phyloP scores from a whole-genome alignment of 495 filamentous ascomycete species.

The Hyaloscypha bicolor region DNA sequence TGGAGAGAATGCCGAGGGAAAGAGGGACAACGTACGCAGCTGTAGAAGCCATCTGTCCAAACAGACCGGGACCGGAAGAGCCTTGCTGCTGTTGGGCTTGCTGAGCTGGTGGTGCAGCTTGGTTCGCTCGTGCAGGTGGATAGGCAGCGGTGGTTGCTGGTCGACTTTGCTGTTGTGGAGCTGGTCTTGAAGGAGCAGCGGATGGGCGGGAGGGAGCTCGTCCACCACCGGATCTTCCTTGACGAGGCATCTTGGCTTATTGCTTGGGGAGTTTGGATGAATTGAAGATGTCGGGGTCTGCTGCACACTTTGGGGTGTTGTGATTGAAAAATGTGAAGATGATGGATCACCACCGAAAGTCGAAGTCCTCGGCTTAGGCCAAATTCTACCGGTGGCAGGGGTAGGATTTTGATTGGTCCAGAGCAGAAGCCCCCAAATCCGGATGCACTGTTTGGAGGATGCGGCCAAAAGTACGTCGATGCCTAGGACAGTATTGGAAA shows the following conservation, averaged over 20 bases:
- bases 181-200: slow-evolving; percentile 60
- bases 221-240: slow-evolving; percentile 63
- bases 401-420: slow-evolving; percentile 8
- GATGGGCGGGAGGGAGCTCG: slow-evolving; percentile 70
- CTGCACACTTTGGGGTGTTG: background rate
- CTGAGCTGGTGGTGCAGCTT: slow-evolving; percentile 41
- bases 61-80: slow-evolving; percentile 70
- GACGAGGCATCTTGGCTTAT: slow-evolving; percentile 69
- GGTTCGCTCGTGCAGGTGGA: slow-evolving; percentile 45
- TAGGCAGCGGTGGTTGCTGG: slow-evolving; percentile 67
- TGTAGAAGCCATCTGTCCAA: slow-evolving; percentile 86
- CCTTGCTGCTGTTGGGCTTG: slow-evolving; percentile 38
- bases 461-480: background rate
- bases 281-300: background rate
- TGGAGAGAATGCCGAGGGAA: background rate
- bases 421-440: background rate
- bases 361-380: slow-evolving; percentile 16
- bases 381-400: slow-evolving; percentile 8
- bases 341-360: slow-evolving; percentile 6
- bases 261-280: background rate
- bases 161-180: slow-evolving; percentile 66
- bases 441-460: background rate
- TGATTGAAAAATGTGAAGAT: background rate
- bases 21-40: slow-evolving; percentile 64
- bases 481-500: background rate